phyloP scores from a whole-genome alignment of 495 filamentous ascomycete genomes.

The Penicillium maclennaniae region DNA sequence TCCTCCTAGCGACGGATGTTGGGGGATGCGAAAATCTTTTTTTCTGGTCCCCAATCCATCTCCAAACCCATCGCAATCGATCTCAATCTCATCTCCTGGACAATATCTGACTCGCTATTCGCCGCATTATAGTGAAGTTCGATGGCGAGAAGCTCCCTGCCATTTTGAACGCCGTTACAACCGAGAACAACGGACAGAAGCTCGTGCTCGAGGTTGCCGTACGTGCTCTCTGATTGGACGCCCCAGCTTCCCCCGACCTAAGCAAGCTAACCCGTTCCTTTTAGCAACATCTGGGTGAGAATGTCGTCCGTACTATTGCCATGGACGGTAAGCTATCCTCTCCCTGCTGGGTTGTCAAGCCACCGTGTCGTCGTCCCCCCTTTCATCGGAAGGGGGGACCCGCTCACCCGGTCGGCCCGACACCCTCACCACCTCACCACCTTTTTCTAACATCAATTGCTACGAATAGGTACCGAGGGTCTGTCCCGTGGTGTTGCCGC shows the following conservation, averaged over 20 bases:
- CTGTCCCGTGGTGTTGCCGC: constrained; percentile 84
- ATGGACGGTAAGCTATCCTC: constrained; percentile 85
- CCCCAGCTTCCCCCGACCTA: constrained; percentile 17
- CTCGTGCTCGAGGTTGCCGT: constrained; percentile 95
- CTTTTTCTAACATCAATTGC: background rate
- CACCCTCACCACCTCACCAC: constrained; percentile 1
- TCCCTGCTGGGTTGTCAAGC: constrained; percentile 9
- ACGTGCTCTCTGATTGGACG: constrained; percentile 46
- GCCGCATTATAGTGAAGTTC: constrained; percentile 72
- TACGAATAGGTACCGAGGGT: constrained; percentile 86
- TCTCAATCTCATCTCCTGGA: constrained; percentile 24
- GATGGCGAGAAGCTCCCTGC: constrained; percentile 88
- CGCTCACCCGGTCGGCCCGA: constrained; percentile 18
- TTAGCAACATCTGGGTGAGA: constrained; percentile 99
- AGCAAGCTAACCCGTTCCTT: constrained; percentile 21
- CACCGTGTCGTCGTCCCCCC: constrained; percentile 21
- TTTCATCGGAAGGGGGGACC: constrained; percentile 21
- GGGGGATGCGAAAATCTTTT: constrained; percentile 46
- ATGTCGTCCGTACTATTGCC: constrained; percentile 98
- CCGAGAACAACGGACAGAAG: constrained; percentile 87
- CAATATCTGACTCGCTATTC: constrained; percentile 39
- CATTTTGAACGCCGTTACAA: constrained; percentile 96
- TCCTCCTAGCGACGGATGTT: constrained; percentile 21
- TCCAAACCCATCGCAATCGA: constrained; percentile 34
- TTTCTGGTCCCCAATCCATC: constrained; percentile 35